A percentile compares a stretch with the other conserved stretches of the same genome.
Conservation (phyloP, 2,329 filamentous ascomycete genomes). For the Exophiala alcalophila region DNA sequence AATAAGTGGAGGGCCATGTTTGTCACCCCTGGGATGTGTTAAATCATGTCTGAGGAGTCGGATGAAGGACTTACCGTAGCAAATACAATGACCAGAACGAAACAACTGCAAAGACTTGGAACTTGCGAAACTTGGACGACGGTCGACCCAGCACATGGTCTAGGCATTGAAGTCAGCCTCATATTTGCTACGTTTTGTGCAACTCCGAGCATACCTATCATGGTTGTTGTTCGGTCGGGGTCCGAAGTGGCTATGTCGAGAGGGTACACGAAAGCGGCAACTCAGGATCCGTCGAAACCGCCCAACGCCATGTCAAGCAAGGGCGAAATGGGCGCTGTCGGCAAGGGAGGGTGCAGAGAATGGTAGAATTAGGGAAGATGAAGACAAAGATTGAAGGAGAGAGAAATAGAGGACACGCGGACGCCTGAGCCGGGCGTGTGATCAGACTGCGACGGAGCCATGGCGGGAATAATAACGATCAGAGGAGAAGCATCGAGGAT, state of each 20-base stretch:
- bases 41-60: conserved; percentile 16
- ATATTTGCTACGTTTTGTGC: background rate
- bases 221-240: conserved; percentile 4
- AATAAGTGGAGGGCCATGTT: conserved; percentile 79
- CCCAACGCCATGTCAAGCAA: conserved; percentile 21
- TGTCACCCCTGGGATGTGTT: conserved; percentile 62
- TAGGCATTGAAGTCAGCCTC: conserved; percentile 32
- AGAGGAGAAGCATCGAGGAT: too few species aligned
- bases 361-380: too few species aligned
- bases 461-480: too few species aligned
- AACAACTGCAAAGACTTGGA: conserved; percentile 87
- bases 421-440: background rate
- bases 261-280: background rate
- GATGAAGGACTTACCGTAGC: conserved; percentile 56
- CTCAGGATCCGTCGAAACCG: conserved; percentile 16
- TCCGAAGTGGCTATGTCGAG: conserved; percentile 8
- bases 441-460: background rate
- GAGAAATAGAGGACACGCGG: too few species aligned
- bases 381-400: background rate
- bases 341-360: background rate
- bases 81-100: conserved; percentile 89
- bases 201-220: conserved; percentile 19
- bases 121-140: conserved; percentile 84
- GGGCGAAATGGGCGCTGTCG: conserved; percentile 7
- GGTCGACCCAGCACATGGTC: conserved; percentile 92